Conservation (phyloP, 1,284 basidiomycete genomes). For the Gomphus bonarii region DNA sequence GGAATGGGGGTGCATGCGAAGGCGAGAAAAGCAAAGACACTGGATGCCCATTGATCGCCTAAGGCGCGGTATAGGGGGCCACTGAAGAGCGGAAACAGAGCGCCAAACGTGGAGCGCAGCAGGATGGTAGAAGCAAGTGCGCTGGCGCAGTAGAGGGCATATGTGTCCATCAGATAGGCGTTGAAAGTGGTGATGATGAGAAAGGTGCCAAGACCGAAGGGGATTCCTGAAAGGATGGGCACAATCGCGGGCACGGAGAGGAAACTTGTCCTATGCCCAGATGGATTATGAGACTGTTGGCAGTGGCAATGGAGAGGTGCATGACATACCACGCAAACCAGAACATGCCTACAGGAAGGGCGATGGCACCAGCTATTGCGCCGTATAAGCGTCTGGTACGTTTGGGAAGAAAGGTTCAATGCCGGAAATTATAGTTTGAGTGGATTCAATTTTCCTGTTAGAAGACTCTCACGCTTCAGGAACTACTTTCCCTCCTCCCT, state of each 20-base stretch:
- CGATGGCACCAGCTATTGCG: constrained; percentile 41
- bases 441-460: too few species aligned
- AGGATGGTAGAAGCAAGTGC: constrained; percentile 65
- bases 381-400: constrained; percentile 51
- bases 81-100: constrained; percentile 53
- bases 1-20: constrained; percentile 46
- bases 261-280: constrained; percentile 44
- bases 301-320: neutral
- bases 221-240: constrained; percentile 49
- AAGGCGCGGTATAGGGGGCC: constrained; percentile 45
- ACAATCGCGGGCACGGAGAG: constrained; percentile 51
- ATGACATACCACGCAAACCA: constrained; percentile 40
- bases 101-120: constrained; percentile 52
- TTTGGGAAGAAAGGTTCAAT: too few species aligned
- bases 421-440: too few species aligned
- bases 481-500: constrained; percentile 40
- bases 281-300: constrained; percentile 9
- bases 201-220: constrained; percentile 54
- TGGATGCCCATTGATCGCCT: constrained; percentile 58
- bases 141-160: constrained; percentile 52
- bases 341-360: constrained; percentile 53
- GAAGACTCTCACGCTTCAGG: constrained; percentile 57
- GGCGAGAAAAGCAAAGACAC: constrained; percentile 49
- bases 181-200: constrained; percentile 48
- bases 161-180: constrained; percentile 59